phyloP scores from a whole-genome alignment of 2,329 filamentous ascomycete species.

The Neopestalotiopsis sp. region DNA sequence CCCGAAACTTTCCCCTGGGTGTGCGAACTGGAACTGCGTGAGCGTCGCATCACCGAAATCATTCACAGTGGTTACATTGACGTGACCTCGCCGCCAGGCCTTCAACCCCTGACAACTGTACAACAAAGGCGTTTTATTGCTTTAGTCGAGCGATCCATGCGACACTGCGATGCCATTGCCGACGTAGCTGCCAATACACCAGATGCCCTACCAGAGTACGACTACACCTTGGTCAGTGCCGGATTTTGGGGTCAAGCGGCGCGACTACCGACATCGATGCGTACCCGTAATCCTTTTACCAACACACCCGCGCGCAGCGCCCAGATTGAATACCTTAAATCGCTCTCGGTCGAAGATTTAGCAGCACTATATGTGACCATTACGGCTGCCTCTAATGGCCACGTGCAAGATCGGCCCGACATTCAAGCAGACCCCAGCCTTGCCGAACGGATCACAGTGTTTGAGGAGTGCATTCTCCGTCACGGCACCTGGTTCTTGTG shows the following conservation, averaged over 20 bases:
- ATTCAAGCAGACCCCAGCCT: slow-evolving; percentile 19
- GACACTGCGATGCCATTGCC: slow-evolving; percentile 33
- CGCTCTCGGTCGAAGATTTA: slow-evolving; percentile 27
- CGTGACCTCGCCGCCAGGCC: slow-evolving; percentile 18
- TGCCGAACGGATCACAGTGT: slow-evolving; percentile 26
- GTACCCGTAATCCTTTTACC: slow-evolving; percentile 24
- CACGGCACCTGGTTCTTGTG: slow-evolving; percentile 37
- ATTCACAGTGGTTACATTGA: slow-evolving; percentile 23
- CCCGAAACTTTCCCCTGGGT: slow-evolving; percentile 26
- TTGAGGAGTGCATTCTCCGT: slow-evolving; percentile 34
- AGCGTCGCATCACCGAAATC: slow-evolving; percentile 24
- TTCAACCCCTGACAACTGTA: slow-evolving; percentile 22
- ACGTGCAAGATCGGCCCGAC: neutral
- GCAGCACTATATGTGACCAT: slow-evolving; percentile 28
- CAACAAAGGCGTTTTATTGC: slow-evolving; percentile 10
- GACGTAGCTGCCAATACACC: slow-evolving; percentile 33
- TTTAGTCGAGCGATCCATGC: slow-evolving; percentile 27
- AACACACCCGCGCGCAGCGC: slow-evolving; percentile 24
- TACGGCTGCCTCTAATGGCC: slow-evolving; percentile 20
- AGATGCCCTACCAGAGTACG: neutral
- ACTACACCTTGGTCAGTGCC: slow-evolving; percentile 17
- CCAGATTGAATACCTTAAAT: slow-evolving; percentile 30
- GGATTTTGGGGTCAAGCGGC: slow-evolving; percentile 8
- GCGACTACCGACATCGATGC: neutral
- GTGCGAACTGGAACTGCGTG: slow-evolving; percentile 31